A percentile compares a stretch with the other conserved stretches of the same genome.
phyloP scores from a whole-genome alignment of 2,329 filamentous ascomycete genomes.

The Claviceps sp. region DNA sequence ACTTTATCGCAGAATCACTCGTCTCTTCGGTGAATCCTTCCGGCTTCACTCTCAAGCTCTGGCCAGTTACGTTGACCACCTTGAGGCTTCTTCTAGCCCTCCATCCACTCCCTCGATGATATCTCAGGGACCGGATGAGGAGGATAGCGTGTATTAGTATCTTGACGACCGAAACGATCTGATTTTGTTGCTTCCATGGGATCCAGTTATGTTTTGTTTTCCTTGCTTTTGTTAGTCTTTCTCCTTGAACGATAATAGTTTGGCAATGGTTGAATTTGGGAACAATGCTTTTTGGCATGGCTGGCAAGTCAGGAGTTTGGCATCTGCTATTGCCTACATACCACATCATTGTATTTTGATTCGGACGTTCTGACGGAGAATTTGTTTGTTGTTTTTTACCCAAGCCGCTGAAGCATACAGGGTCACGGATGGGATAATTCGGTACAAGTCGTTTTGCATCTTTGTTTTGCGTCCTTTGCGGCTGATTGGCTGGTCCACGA shows the following conservation, averaged over 20 bases:
- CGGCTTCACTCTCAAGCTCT: slow-evolving; percentile 92
- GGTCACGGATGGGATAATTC: slow-evolving; percentile 15
- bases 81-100: slow-evolving; percentile 51
- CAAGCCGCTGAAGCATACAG: slow-evolving; percentile 9
- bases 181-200: slow-evolving; percentile 5
- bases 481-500: slow-evolving; percentile 38
- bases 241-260: neutral
- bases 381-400: slow-evolving; percentile 16
- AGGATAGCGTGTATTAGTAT: slow-evolving; percentile 57
- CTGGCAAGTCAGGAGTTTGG: slow-evolving; percentile 5
- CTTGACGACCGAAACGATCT: slow-evolving; percentile 34
- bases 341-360: slow-evolving; percentile 8
- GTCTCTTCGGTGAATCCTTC: slow-evolving; percentile 96
- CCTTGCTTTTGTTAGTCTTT: neutral
- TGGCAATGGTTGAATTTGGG: neutral
- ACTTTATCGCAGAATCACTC: slow-evolving; percentile 53
- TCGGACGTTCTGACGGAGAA: slow-evolving; percentile 7
- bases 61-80: slow-evolving; percentile 82
- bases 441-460: slow-evolving; percentile 6
- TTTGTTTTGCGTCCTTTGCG: slow-evolving; percentile 1
- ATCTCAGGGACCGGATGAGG: slow-evolving; percentile 57
- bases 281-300: slow-evolving; percentile 7
- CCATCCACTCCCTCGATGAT: slow-evolving; percentile 58
- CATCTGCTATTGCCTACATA: slow-evolving; percentile 15
- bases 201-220: neutral